Percentiles rank a stretch among this genome's conserved stretches.
phyloP scores from a whole-genome alignment of 2,329 filamentous ascomycete species.

The Microcyclospora pomicola region DNA sequence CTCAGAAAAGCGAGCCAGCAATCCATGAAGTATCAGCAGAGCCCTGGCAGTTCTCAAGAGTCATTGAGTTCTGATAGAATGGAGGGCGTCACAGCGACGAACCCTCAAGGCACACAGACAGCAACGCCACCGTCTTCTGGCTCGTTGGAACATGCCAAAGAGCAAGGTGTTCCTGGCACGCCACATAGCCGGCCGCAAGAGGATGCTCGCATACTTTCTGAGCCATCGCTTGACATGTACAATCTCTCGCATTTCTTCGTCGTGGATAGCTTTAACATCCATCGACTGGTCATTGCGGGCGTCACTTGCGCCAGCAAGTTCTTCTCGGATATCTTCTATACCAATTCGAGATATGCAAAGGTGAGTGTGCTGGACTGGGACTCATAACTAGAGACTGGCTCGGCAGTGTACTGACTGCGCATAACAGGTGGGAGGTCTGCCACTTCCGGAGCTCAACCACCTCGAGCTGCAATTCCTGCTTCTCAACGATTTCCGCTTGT shows the following conservation, averaged over 20 bases:
- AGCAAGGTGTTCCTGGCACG: constrained; percentile 22
- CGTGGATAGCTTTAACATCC: constrained; percentile 98
- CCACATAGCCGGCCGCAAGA: constrained; percentile 23
- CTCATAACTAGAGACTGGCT: too few relatives aligned
- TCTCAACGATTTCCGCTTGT: constrained; percentile 88
- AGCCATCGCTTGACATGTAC: constrained; percentile 31
- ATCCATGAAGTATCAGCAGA: constrained; percentile 23
- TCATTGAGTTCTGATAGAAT: constrained; percentile 16
- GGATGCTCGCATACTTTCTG: constrained; percentile 21
- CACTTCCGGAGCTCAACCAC: constrained; percentile 84
- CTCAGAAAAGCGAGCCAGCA: constrained; percentile 40
- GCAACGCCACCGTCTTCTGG: constrained; percentile 37
- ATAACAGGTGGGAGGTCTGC: constrained; percentile 75
- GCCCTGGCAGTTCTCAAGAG: constrained; percentile 9
- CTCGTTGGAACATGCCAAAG: constrained; percentile 28
- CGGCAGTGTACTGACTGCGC: too few relatives aligned
- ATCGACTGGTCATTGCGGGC: constrained; percentile 87
- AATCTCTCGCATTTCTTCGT: constrained; percentile 66
- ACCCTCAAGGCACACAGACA: constrained; percentile 25
- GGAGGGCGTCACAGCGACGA: constrained; percentile 16
- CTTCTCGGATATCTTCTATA: constrained; percentile 98
- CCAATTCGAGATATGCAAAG: constrained; percentile 98
- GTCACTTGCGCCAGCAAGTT: constrained; percentile 99
- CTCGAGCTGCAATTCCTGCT: constrained; percentile 90
- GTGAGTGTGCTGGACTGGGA: constrained; percentile 37